phyloP scores from a whole-genome alignment of 352 stramenopile species.

The Saprolegnia diclina region DNA sequence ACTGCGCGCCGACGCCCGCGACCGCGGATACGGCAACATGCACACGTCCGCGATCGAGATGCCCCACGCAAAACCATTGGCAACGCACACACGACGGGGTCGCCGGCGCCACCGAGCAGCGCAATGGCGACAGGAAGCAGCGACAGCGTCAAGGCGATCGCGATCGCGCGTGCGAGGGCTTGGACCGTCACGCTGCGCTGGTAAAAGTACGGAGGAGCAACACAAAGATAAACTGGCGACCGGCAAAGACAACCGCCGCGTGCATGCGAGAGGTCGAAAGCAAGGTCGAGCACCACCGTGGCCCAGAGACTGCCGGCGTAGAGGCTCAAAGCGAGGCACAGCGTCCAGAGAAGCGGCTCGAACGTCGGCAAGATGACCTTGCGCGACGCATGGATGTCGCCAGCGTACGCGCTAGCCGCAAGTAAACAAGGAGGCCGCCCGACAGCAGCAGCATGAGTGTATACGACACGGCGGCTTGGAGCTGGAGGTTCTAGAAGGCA shows the following conservation, averaged over 20 bases:
- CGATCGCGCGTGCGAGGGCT: slow-evolving; percentile 38
- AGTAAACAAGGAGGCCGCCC: slow-evolving; percentile 43
- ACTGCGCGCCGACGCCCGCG: slow-evolving; percentile 40
- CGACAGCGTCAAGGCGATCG: slow-evolving; percentile 42
- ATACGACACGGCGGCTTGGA: slow-evolving; percentile 40
- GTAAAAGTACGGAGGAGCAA: slow-evolving; percentile 55
- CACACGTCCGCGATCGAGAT: slow-evolving; percentile 40
- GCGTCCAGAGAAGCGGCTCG: slow-evolving; percentile 51
- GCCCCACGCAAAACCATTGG: slow-evolving; percentile 36
- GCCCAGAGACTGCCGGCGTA: slow-evolving; percentile 27
- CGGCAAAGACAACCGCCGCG: slow-evolving; percentile 43
- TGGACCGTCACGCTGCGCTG: slow-evolving; percentile 47
- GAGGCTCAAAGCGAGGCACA: slow-evolving; percentile 33
- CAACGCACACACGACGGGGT: not conserved
- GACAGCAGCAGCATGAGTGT: slow-evolving; percentile 40
- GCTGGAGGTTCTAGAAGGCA: slow-evolving; percentile 33
- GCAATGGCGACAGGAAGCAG: slow-evolving; percentile 51
- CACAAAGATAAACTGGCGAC: slow-evolving; percentile 52
- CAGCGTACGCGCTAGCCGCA: slow-evolving; percentile 43
- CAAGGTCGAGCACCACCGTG: not conserved
- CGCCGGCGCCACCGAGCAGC: slow-evolving; percentile 33
- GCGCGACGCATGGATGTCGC: slow-evolving; percentile 44
- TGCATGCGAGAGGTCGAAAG: slow-evolving; percentile 26
- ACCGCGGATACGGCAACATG: slow-evolving; percentile 39
- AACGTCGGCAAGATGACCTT: slow-evolving; percentile 67